These are phyloP conservation scores for Nasturtium officinale DNA, from an alignment of 345 rosid species.

Conservation along the genomic window DNA sequence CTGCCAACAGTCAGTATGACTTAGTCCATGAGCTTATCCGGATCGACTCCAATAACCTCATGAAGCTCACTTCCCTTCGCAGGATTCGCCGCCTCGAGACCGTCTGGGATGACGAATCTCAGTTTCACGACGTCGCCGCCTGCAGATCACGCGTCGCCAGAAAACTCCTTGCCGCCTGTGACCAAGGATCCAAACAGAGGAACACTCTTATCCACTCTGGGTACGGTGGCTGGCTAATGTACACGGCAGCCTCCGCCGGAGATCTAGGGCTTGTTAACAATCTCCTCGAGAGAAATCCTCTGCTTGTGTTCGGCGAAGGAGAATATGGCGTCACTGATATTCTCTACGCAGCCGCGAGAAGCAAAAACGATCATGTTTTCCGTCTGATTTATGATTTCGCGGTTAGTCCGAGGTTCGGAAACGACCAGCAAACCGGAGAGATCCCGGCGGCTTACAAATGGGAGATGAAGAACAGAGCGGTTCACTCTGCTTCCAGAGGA, in stretches of 20 bases:
- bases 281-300: constrained; percentile 71
- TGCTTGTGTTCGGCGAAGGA: constrained; percentile 90
- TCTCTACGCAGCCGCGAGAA: constrained; percentile 84
- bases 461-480: constrained; percentile 86
- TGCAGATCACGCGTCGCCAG: constrained; percentile 72
- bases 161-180: constrained; percentile 67
- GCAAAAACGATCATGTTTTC: constrained; percentile 66
- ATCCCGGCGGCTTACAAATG: constrained; percentile 62
- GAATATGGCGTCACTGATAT: constrained; percentile 92
- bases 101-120: constrained; percentile 85
- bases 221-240: constrained; percentile 90
- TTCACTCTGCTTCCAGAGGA: constrained; percentile 91
- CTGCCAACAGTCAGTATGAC: constrained; percentile 91
- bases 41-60: constrained; percentile 82
- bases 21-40: constrained; percentile 84
- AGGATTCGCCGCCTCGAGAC: constrained; percentile 92
- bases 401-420: constrained; percentile 62
- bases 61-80: constrained; percentile 89
- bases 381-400: constrained; percentile 70
- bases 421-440: constrained; percentile 62
- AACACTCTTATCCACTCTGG: constrained; percentile 76
- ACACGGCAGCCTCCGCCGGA: constrained; percentile 97
- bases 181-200: constrained; percentile 54
- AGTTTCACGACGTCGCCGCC: constrained; percentile 67
- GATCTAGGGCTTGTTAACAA: constrained; percentile 64